A percentile compares a stretch with the other conserved stretches of the same genome.
These are phyloP conservation scores for Atalantia buxifolia DNA, from an alignment of 345 rosid species.

Conservation along the genomic window DNA sequence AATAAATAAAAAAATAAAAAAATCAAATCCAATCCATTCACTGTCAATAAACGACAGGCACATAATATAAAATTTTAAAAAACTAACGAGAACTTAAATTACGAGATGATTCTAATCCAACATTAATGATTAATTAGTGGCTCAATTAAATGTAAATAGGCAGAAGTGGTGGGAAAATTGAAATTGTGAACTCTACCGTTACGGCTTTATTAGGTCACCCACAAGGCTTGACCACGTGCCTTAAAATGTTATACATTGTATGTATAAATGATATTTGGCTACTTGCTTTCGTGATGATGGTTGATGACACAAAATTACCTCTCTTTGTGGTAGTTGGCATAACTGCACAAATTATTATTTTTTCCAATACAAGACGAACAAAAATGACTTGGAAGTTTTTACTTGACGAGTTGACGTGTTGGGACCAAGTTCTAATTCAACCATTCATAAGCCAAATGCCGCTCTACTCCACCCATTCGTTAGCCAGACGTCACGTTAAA, in stretches of 20 bases:
- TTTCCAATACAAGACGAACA: neutral
- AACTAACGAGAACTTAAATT: no score
- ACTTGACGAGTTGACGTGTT: neutral
- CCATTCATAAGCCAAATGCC: neutral
- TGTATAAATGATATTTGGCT: neutral
- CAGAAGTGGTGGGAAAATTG: neutral
- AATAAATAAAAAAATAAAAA: no score
- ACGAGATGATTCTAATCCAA: no score
- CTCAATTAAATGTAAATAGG: neutral
- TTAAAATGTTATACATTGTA: neutral
- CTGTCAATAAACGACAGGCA: no score
- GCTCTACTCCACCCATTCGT: neutral
- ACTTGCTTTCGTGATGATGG: neutral
- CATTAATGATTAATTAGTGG: neutral
- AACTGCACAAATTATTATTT: neutral
- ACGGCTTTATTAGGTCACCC: neutral
- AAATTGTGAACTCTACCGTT: neutral
- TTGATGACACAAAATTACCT: neutral
- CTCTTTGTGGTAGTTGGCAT: neutral
- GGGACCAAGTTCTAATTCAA: neutral
- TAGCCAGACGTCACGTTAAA: neutral
- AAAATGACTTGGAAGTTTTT: neutral
- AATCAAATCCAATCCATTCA: no score
- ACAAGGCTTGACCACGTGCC: neutral
- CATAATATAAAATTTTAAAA: no score